Conservation (phyloP, 352 stramenopile species). For the Phytophthora boehmeriae region DNA sequence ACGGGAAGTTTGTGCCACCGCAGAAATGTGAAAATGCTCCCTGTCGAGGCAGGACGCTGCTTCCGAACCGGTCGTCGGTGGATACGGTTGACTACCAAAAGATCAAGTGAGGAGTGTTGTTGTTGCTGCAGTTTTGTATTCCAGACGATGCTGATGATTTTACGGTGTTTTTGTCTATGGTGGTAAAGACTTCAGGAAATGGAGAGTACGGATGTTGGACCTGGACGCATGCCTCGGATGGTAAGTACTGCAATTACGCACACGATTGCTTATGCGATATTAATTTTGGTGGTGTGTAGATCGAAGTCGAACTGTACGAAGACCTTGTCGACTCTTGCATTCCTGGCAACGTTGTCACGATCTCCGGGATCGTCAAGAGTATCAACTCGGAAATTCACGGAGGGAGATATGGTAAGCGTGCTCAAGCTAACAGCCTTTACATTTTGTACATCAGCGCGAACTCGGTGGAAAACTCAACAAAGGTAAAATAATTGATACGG, state of each 20-base stretch:
- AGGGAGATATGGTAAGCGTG: conserved; percentile 89
- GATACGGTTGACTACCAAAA: conserved; percentile 92
- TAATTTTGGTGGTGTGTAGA: conserved; percentile 41
- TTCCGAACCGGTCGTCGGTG: conserved; percentile 85
- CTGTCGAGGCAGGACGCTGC: conserved; percentile 67
- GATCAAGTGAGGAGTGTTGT: conserved; percentile 65
- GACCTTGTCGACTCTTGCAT: conserved; percentile 96
- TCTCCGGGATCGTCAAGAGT: conserved; percentile 94
- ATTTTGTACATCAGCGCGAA: conserved; percentile 95
- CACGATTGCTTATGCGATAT: not conserved
- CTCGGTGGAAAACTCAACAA: conserved; percentile 82
- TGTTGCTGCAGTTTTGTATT: too few relatives aligned
- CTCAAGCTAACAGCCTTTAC: conserved; percentile 92
- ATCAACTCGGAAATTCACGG: conserved; percentile 94
- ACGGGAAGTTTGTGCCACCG: conserved; percentile 84
- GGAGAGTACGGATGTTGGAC: conserved; percentile 86
- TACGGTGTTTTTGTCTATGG: conserved; percentile 44
- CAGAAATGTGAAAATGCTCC: conserved; percentile 61
- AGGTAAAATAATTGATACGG: conserved; percentile 26
- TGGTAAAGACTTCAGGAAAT: conserved; percentile 86
- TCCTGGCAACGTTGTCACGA: conserved; percentile 94
- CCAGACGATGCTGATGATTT: conserved; percentile 35
- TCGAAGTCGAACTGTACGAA: conserved; percentile 88
- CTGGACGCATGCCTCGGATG: conserved; percentile 90
- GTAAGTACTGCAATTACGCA: conserved; percentile 16